These are phyloP conservation scores for Claviceps maximensis DNA, from an alignment of 2,329 filamentous ascomycete species.

Conservation along the genomic window DNA sequence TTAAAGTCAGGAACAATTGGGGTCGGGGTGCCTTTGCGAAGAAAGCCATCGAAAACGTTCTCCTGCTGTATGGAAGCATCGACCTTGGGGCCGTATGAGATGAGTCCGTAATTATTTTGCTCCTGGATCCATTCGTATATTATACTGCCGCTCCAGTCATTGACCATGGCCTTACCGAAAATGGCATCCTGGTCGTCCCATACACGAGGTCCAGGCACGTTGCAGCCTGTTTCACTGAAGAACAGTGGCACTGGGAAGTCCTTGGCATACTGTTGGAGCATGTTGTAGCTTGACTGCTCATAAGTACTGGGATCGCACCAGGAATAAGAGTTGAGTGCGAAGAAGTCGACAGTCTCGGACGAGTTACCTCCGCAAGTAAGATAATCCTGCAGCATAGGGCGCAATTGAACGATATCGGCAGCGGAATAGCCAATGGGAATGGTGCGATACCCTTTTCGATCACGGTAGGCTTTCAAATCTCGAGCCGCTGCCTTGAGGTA, in stretches of 20 bases:
- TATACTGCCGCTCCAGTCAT: slow-evolving; percentile 61
- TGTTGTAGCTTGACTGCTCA: slow-evolving; percentile 52
- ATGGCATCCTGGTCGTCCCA: slow-evolving; percentile 67
- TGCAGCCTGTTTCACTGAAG: slow-evolving; percentile 84
- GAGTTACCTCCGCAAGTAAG: slow-evolving; percentile 62
- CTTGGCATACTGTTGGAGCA: slow-evolving; percentile 52
- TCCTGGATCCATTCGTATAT: slow-evolving; percentile 88
- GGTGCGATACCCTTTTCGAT: slow-evolving; percentile 60
- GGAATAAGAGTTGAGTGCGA: slow-evolving; percentile 73
- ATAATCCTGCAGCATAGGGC: slow-evolving; percentile 53
- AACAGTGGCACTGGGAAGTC: slow-evolving; percentile 74
- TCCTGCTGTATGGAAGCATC: slow-evolving; percentile 38
- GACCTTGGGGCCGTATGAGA: slow-evolving; percentile 56
- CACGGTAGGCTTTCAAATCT: slow-evolving; percentile 72
- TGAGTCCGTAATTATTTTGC: slow-evolving; percentile 67
- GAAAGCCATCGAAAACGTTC: slow-evolving; percentile 49
- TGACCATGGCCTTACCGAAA: slow-evolving; percentile 59
- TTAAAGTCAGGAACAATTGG: slow-evolving; percentile 64
- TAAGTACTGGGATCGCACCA: slow-evolving; percentile 55
- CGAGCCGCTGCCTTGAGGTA: slow-evolving; percentile 72
- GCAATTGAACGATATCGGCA: slow-evolving; percentile 62
- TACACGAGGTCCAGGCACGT: slow-evolving; percentile 43
- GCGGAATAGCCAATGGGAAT: slow-evolving; percentile 82
- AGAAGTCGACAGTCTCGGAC: slow-evolving; percentile 67
- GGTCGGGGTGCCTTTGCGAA: slow-evolving; percentile 58